phyloP scores from a whole-genome alignment of 495 filamentous ascomycete species.

The Penicillium odoratum region DNA sequence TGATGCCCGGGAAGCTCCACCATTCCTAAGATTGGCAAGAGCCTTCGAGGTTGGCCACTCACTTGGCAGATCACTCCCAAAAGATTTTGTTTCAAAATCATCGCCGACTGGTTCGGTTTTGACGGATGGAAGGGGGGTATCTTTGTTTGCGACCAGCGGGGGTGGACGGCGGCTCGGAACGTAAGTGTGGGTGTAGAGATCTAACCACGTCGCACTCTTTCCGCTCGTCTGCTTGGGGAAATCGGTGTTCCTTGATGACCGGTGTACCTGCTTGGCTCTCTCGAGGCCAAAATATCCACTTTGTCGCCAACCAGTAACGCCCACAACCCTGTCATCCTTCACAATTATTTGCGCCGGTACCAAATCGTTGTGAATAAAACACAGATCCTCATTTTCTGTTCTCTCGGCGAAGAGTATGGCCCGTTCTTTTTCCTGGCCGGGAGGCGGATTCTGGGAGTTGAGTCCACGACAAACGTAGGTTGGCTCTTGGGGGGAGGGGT shows the following conservation, averaged over 20 bases:
- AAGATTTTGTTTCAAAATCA: constrained; percentile 28
- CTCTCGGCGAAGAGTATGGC: constrained; percentile 36
- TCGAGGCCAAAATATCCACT: constrained; percentile 45
- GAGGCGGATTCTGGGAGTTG: constrained; percentile 32
- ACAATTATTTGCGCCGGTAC: constrained; percentile 41
- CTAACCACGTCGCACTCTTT: constrained; percentile 27
- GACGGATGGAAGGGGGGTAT: constrained; percentile 28
- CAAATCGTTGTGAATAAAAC: constrained; percentile 42
- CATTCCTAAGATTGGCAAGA: constrained; percentile 41
- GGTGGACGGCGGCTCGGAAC: constrained; percentile 9
- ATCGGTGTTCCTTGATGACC: constrained; percentile 29
- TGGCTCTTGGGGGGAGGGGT: constrained; percentile 28
- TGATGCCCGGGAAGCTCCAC: constrained; percentile 25
- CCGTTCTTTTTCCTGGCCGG: constrained; percentile 27
- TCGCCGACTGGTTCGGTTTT: constrained; percentile 38
- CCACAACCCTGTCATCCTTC: constrained; percentile 39
- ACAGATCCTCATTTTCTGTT: constrained; percentile 26
- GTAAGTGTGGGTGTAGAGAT: constrained; percentile 36
- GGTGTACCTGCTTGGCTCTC: constrained; percentile 36
- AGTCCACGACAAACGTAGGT: constrained; percentile 42
- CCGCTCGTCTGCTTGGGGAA: constrained; percentile 11
- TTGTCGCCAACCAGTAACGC: constrained; percentile 43
- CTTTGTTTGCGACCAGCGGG: constrained; percentile 16
- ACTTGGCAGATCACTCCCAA: constrained; percentile 31
- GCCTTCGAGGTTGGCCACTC: constrained; percentile 45